Conservation (phyloP, 768 basidiomycete species). For the Serendipita sp. region DNA sequence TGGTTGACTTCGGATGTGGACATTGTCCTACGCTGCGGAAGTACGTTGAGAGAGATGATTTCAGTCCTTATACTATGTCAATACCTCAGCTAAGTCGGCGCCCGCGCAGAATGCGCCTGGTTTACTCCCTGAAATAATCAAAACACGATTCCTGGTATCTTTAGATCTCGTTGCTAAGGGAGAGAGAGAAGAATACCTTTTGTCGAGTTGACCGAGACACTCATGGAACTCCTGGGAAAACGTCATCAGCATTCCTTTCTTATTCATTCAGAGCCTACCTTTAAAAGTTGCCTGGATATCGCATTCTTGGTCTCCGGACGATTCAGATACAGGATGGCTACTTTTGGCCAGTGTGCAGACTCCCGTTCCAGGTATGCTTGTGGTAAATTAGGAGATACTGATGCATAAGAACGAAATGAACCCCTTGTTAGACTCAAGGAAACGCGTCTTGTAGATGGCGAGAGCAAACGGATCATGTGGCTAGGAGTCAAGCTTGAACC, state of each 20-base stretch:
- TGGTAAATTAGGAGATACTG: background rate
- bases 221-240: constrained; percentile 46
- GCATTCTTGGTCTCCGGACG: constrained; percentile 76
- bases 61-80: background rate
- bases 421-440: background rate
- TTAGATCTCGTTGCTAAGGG: background rate
- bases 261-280: constrained; percentile 25
- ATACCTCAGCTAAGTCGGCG: constrained; percentile 70
- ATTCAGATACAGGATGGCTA: constrained; percentile 62
- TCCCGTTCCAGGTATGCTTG: background rate
- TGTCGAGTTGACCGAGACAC: constrained; percentile 53
- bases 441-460: background rate
- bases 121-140: constrained; percentile 69
- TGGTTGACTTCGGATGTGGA: constrained; percentile 48
- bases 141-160: constrained; percentile 42
- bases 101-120: constrained; percentile 79
- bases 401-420: background rate
- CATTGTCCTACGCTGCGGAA: constrained; percentile 34
- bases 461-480: constrained; percentile 1
- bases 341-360: constrained; percentile 27
- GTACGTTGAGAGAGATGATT: background rate
- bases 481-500: background rate
- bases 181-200: constrained; percentile 28
- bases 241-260: constrained; percentile 6
- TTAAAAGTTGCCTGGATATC: constrained; percentile 55